These are phyloP conservation scores for Tolypocladium capitatum DNA, from an alignment of 2,329 filamentous ascomycete genomes.

Conservation along the genomic window DNA sequence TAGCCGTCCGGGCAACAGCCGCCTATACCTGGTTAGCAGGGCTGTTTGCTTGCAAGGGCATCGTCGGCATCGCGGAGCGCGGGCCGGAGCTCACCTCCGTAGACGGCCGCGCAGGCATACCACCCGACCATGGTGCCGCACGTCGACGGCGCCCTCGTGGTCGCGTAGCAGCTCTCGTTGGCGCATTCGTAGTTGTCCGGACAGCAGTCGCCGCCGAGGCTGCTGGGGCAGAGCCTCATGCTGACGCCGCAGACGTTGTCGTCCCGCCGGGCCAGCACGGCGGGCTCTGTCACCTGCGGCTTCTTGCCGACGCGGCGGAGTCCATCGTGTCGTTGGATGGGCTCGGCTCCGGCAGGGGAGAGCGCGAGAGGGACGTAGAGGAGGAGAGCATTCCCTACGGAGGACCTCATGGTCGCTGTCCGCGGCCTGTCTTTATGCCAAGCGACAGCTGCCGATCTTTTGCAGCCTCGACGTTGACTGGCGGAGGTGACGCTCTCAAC, in stretches of 20 bases:
- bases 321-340: conserved; percentile 16
- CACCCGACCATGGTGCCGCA: conserved; percentile 23
- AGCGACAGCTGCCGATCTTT: background rate
- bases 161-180: conserved; percentile 31
- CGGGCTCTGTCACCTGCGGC: conserved; percentile 3
- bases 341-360: conserved; percentile 7
- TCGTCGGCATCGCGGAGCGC: too few relatives aligned
- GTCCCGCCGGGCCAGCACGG: conserved; percentile 4
- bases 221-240: conserved; percentile 22
- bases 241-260: conserved; percentile 12
- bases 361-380: background rate
- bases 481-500: background rate
- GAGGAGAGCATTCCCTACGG: background rate
- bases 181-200: conserved; percentile 35
- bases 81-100: conserved; percentile 14
- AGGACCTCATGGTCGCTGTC: background rate
- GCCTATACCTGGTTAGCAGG: conserved; percentile 15
- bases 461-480: background rate
- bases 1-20: conserved; percentile 33
- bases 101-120: conserved; percentile 25
- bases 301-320: conserved; percentile 18
- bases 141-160: conserved; percentile 27
- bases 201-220: conserved; percentile 33
- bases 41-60: background rate
- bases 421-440: background rate